Evolutionary conservation across 768 basidiomycete species (phyloP).

Genomic region (Tricholoma furcatifolium): DNA sequence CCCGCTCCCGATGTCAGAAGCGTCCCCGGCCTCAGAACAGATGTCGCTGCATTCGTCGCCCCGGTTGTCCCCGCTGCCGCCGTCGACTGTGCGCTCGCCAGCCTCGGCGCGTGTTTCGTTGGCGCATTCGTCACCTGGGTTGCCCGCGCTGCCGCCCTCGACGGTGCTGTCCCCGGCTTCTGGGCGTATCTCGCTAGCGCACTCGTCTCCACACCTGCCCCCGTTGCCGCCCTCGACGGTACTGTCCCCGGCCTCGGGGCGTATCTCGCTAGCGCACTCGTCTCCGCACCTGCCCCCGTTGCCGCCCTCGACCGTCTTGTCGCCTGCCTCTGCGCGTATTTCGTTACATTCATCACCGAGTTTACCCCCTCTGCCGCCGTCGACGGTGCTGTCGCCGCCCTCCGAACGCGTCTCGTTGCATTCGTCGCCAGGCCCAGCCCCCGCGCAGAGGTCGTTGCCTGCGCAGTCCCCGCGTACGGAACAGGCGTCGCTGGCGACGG

Average conservation of each 20-base stretch:
- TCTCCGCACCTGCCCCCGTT: not conserved
- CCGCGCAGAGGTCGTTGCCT: too few species aligned
- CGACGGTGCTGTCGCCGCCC: too few species aligned
- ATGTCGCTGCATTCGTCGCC: not conserved
- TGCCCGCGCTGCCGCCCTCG: conserved; percentile 23
- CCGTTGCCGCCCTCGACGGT: not conserved
- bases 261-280: too few species aligned
- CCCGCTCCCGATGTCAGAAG: conserved; percentile 13
- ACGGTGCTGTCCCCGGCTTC: too few species aligned
- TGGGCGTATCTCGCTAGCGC: too few species aligned
- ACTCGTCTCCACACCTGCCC: not conserved
- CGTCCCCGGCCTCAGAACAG: conserved; percentile 31
- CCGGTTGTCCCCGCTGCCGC: conserved; percentile 10
- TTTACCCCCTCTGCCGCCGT: conserved; percentile 24
- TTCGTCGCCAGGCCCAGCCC: too few species aligned
- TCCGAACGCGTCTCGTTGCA: too few species aligned
- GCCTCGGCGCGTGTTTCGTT: not conserved
- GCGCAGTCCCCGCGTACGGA: conserved; percentile 14
- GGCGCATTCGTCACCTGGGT: conserved; percentile 21
- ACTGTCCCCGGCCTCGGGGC: too few species aligned
- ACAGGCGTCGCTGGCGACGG: conserved; percentile 7
- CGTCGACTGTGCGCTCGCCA: conserved; percentile 13
- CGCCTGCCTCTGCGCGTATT: conserved; percentile 18
- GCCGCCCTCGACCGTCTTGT: not conserved
- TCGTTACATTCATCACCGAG: conserved; percentile 24